Percentiles rank a stretch among this genome's conserved stretches.
Evolutionary conservation across 179 eudicot genomes (phyloP).

Genomic region (Heliamphora pulchella): DNA sequence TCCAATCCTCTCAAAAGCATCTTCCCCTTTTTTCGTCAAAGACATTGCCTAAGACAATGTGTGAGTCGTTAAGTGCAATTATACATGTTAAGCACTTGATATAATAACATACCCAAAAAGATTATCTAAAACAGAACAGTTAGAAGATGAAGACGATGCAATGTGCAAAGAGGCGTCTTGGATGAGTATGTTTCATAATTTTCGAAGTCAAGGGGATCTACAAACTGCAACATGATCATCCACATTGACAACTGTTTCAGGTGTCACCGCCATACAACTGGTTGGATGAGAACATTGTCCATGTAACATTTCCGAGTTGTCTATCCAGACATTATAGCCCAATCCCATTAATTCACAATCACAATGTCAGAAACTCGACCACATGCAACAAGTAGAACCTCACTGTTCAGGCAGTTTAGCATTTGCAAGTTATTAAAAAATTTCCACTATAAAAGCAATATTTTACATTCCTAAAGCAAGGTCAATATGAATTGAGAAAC

Average conservation of each 20-base stretch:
- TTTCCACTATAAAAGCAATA: background rate
- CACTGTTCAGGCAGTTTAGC: background rate
- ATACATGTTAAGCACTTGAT: background rate
- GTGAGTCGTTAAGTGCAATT: background rate
- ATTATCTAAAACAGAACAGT: background rate
- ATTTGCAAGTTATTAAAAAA: background rate
- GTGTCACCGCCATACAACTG: slow-evolving; percentile 5
- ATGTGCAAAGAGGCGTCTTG: background rate
- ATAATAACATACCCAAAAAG: background rate
- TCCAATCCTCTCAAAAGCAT: slow-evolving; percentile 41
- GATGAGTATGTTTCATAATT: background rate
- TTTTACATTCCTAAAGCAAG: background rate
- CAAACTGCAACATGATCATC: background rate
- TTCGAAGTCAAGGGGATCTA: background rate
- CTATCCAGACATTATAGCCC: background rate
- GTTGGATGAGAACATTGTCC: background rate
- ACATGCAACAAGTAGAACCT: background rate
- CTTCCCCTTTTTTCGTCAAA: slow-evolving; percentile 35
- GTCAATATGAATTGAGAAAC: background rate
- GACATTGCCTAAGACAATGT: slow-evolving; percentile 45
- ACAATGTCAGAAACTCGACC: background rate
- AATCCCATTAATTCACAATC: background rate
- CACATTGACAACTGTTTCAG: background rate
- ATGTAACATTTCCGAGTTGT: background rate
- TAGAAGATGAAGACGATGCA: background rate